Percentiles rank a stretch among this genome's conserved stretches.
These are phyloP conservation scores for Saturnispora diversa DNA, from an alignment of 805 yeast genomes.

Conservation along the genomic window DNA sequence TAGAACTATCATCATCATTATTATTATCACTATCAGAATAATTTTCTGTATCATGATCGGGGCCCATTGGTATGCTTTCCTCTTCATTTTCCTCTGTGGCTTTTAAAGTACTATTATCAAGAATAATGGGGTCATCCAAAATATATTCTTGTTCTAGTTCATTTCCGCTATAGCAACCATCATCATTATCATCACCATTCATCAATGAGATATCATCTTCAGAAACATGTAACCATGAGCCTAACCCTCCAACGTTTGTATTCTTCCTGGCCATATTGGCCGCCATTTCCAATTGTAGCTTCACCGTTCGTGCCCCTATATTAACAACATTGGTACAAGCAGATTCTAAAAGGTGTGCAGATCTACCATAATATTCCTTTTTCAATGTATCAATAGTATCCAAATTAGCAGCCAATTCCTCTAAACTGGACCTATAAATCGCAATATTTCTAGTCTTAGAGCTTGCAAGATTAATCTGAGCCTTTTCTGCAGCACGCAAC, in stretches of 20 bases:
- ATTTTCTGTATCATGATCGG: no score
- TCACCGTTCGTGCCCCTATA: constrained; percentile 53
- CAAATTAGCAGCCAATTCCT: constrained; percentile 61
- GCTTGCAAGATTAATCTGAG: constrained; percentile 50
- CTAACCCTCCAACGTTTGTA: constrained; percentile 83
- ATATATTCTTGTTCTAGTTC: no score
- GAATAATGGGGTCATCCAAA: no score
- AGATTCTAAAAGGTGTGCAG: constrained; percentile 53
- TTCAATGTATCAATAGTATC: constrained; percentile 73
- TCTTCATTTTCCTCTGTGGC: constrained; percentile 5
- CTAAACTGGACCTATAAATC: constrained; percentile 58
- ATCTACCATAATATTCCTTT: constrained; percentile 62
- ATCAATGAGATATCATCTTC: neutral
- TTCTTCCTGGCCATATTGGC: constrained; percentile 80
- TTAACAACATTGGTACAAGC: constrained; percentile 48
- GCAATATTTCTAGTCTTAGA: constrained; percentile 55
- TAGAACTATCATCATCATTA: no score
- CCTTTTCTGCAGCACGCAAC: constrained; percentile 53
- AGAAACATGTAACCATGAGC: constrained; percentile 6
- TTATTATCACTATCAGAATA: no score
- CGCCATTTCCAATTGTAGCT: constrained; percentile 74
- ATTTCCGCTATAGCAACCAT: constrained; percentile 2
- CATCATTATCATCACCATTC: constrained; percentile 1
- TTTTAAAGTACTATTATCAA: neutral
- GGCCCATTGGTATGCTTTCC: no score